Conservation (phyloP, 140 eudicot species). For the Flaveria floridana region DNA sequence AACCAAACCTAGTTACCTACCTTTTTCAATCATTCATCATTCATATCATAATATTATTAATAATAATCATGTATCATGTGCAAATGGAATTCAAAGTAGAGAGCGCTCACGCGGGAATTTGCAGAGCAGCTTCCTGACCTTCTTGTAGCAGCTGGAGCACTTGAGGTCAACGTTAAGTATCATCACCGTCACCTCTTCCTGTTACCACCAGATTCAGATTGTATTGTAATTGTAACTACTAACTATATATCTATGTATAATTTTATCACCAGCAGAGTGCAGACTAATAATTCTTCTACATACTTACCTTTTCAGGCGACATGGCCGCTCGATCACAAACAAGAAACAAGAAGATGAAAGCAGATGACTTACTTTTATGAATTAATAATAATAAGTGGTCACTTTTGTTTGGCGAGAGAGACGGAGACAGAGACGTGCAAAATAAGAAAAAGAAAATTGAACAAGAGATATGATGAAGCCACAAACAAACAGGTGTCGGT, state of each 20-base stretch:
- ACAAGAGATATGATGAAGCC: too few relatives aligned
- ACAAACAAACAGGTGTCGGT: neutral
- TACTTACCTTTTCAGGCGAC: slow-evolving; percentile 4
- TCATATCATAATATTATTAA: neutral
- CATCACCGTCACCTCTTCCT: slow-evolving; percentile 48
- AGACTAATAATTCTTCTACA: too few relatives aligned
- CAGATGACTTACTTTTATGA: neutral
- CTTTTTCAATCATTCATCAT: neutral
- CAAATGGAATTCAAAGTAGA: neutral
- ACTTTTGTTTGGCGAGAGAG: neutral
- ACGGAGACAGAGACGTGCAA: neutral
- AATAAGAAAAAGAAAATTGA: too few relatives aligned
- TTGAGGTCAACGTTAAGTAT: slow-evolving; percentile 59
- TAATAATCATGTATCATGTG: neutral
- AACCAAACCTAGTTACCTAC: neutral
- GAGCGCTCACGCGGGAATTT: slow-evolving; percentile 56
- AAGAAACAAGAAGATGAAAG: neutral
- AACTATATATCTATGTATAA: neutral
- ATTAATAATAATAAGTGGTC: neutral
- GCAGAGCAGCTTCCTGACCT: slow-evolving; percentile 59
- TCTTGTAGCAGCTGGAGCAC: slow-evolving; percentile 60
- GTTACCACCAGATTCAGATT: neutral
- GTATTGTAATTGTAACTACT: too few relatives aligned
- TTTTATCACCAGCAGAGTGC: too few relatives aligned
- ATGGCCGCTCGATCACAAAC: neutral